Evolutionary conservation across 108 stramenopile genomes (phyloP), one percentile per base, ranked within the genome.

Genomic region (Cyclotella choctawhatcheeana): DNA sequence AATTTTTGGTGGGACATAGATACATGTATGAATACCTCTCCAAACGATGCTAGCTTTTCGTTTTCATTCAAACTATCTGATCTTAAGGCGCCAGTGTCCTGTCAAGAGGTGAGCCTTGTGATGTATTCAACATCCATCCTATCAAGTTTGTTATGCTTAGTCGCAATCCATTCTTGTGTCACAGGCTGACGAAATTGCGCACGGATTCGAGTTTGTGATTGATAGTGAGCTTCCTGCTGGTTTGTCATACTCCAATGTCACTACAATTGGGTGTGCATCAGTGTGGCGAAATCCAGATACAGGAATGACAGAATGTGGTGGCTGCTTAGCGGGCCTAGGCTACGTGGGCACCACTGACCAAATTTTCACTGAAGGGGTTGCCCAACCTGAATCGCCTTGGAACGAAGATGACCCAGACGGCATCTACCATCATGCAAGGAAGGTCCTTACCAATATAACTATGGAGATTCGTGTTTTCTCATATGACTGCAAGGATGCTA

Each of bases 1-100:
- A 18, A 63, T 21, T 63, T 63, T 63, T 44, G 40, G 62, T 63
- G 26, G 35, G 62, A 44, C 24, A 63, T 63, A 12, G 62, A 63
- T 16, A 26, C 6, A 2, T 63, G 62, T 45, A 29, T 63, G 43
- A 44, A 18, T 14, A 26, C 2, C 44, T 63, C 62, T 25, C 62
- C 62, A 18, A 40, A 43, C 14, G 62, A 63, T 44, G 40, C 40
- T 2, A 63, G 13, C 12, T 63, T 63, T 22, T 37, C 35, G 2
- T 63, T 63, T 26, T 4, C n/a, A 20, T 44, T 63, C 27, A 22
- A 25, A 21, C 21, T 63, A 17, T 43, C 62, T 13, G 37, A 63
- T 29, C 16, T 63, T 1, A 43, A 44, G 13, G 62, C 35, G 2
- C 62, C 62, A 2, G 14, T 32, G 2, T 45, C n/a, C 26, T 63